Percentiles rank a stretch among this genome's conserved stretches.
phyloP scores from a whole-genome alignment of 192 early-diverging fungal genomes.

The Chytriomyces sp. region DNA sequence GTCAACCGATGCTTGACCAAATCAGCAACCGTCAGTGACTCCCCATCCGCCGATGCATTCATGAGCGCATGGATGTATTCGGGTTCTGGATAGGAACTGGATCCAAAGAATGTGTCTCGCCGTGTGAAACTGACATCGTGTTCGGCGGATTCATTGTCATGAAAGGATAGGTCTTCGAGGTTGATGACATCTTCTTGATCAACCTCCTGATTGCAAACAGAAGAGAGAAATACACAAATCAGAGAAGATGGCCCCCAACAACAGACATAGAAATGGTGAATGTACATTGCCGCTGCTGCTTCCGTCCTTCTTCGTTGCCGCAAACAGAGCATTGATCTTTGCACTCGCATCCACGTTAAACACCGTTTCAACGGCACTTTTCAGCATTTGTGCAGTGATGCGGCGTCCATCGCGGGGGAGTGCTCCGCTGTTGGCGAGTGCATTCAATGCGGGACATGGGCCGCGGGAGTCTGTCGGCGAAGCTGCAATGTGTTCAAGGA shows the following conservation, averaged over 20 bases:
- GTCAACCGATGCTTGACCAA: conserved; percentile 35
- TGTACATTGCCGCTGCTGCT: too few relatives aligned
- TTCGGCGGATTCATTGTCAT: conserved; percentile 26
- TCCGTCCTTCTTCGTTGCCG: too few relatives aligned
- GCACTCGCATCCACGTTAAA: conserved; percentile 8
- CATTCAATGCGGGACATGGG: conserved; percentile 24
- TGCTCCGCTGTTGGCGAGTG: conserved; percentile 48
- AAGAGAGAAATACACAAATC: too few relatives aligned
- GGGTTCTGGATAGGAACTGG: conserved; percentile 26
- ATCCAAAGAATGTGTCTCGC: conserved; percentile 37
- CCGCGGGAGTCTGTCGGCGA: background rate
- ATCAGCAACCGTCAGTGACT: conserved; percentile 34
- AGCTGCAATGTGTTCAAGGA: too few relatives aligned
- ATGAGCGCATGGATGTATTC: conserved; percentile 32
- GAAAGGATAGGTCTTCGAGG: background rate
- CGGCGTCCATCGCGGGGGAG: conserved; percentile 41
- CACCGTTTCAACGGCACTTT: conserved; percentile 1
- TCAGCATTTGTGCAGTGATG: conserved; percentile 11
- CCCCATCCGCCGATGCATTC: conserved; percentile 34
- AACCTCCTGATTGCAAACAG: too few relatives aligned
- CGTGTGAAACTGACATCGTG: conserved; percentile 47
- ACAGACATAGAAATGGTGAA: too few relatives aligned
- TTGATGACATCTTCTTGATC: background rate
- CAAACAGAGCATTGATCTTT: too few relatives aligned
- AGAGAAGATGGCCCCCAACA: too few relatives aligned